Percentiles rank a stretch among this genome's conserved stretches.
Conservation (phyloP, 192 early-diverging fungal species). For the Podila horticola region DNA sequence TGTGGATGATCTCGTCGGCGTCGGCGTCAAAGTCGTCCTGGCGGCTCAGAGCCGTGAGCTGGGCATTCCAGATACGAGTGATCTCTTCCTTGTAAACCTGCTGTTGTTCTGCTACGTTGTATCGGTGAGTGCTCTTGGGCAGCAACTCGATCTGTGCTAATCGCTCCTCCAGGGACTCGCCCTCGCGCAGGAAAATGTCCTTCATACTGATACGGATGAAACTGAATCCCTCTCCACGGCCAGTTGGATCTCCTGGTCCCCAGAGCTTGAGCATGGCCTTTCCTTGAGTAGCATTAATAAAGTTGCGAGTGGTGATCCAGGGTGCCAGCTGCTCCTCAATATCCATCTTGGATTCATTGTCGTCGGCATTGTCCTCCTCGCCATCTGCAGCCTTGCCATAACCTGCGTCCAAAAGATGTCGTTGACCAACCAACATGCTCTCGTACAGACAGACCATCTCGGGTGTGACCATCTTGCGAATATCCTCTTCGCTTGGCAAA, state of each 20-base stretch:
- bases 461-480: slow-evolving; percentile 92
- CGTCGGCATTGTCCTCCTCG: slow-evolving; percentile 73
- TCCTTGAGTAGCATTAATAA: slow-evolving; percentile 90
- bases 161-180: slow-evolving; percentile 86
- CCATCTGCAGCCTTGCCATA: slow-evolving; percentile 71
- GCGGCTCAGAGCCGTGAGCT: slow-evolving; percentile 75
- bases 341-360: slow-evolving; percentile 76
- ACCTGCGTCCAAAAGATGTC: slow-evolving; percentile 90
- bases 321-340: slow-evolving; percentile 95
- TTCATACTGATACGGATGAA: slow-evolving; percentile 98
- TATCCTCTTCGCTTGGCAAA: slow-evolving; percentile 87
- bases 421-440: slow-evolving; percentile 92
- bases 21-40: slow-evolving; percentile 57
- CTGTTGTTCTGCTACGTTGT: slow-evolving; percentile 94
- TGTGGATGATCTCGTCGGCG: slow-evolving; percentile 61
- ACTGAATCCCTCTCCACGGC: slow-evolving; percentile 95
- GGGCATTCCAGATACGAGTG: slow-evolving; percentile 92
- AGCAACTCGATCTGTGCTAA: slow-evolving; percentile 83
- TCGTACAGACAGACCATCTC: slow-evolving; percentile 96
- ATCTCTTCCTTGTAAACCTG: slow-evolving; percentile 96
- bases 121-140: slow-evolving; percentile 85
- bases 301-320: slow-evolving; percentile 96
- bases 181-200: slow-evolving; percentile 92
- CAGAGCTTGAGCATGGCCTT: slow-evolving; percentile 97
- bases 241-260: slow-evolving; percentile 97